phyloP scores from a whole-genome alignment of 176 grass and related monocot species.

The Raddia guianensis region DNA sequence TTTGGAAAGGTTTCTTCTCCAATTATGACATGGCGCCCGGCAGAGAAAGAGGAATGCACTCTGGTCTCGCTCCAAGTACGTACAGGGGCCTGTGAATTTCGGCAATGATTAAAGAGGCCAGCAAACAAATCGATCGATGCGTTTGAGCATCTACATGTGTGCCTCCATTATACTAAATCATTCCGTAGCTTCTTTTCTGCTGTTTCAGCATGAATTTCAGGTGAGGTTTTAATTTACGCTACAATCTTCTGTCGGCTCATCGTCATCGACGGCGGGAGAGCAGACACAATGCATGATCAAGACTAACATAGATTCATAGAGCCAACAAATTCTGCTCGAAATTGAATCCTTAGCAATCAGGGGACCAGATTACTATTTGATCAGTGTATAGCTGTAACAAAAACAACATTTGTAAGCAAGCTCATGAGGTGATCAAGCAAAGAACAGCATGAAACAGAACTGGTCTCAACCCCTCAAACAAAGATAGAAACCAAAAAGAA shows the following conservation, averaged over 20 bases:
- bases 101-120: constrained; percentile 46
- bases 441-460: not conserved
- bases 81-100: constrained; percentile 26
- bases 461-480: not conserved
- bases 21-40: constrained; percentile 34
- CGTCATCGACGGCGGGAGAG: no score
- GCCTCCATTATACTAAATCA: not conserved
- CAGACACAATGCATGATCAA: no score
- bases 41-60: constrained; percentile 50
- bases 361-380: not conserved
- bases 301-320: no score
- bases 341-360: not conserved
- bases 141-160: not conserved
- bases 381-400: no score
- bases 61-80: constrained; percentile 35
- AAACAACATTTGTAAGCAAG: not conserved
- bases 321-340: not conserved
- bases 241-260: no score
- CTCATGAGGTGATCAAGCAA: not conserved
- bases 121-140: constrained; percentile 16
- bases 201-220: not conserved
- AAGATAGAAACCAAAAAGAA: not conserved
- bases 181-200: not conserved
- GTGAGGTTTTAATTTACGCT: not conserved
- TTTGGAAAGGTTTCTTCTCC: constrained; percentile 9